phyloP scores from a whole-genome alignment of 2,329 filamentous ascomycete genomes.

The Leptoxyphium fumago region DNA sequence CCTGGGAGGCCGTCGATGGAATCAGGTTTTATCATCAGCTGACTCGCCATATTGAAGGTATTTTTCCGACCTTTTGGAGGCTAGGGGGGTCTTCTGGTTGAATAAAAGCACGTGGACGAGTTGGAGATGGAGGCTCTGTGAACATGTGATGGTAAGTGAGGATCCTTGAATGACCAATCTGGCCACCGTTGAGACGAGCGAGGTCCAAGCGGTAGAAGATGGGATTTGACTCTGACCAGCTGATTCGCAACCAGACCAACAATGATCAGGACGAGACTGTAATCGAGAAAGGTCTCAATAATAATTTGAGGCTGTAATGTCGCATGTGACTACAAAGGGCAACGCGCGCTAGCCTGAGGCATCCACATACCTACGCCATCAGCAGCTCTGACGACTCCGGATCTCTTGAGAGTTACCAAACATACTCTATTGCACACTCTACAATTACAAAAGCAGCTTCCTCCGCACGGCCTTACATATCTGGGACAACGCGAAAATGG shows the following conservation, averaged over 20 bases:
- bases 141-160: no score
- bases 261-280: not conserved
- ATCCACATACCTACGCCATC: not conserved
- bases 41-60: not conserved
- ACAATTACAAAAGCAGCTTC: conserved; percentile 34
- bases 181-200: no score
- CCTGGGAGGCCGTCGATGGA: conserved; percentile 39
- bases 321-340: not conserved
- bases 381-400: not conserved
- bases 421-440: conserved; percentile 21
- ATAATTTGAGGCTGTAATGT: not conserved
- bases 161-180: no score
- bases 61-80: no score
- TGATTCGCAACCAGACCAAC: not conserved
- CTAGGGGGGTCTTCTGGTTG: no score
- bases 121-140: no score
- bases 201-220: not conserved
- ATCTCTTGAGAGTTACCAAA: conserved; percentile 45
- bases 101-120: no score
- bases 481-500: conserved; percentile 21
- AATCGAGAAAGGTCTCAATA: not conserved
- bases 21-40: conserved; percentile 31
- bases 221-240: not conserved
- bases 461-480: conserved; percentile 20
- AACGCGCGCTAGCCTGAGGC: not conserved